These are phyloP conservation scores for Pezicula radicicola DNA, from an alignment of 2,329 filamentous ascomycete species.

Conservation along the genomic window DNA sequence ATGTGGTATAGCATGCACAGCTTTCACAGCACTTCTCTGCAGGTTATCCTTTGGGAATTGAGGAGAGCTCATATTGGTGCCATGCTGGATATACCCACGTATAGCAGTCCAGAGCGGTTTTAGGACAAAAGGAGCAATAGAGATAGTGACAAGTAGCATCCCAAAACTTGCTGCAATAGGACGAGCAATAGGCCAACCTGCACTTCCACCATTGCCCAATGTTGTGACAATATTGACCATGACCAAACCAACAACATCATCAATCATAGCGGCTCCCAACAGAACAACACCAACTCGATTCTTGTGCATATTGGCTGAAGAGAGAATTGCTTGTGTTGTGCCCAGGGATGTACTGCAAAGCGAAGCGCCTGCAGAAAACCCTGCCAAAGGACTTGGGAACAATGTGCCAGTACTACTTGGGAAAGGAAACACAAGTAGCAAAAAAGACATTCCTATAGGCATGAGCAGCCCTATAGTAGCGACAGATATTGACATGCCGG, in stretches of 20 bases:
- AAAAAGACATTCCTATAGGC: slow-evolving; percentile 66
- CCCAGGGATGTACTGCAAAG: slow-evolving; percentile 73
- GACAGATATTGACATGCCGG: slow-evolving; percentile 56
- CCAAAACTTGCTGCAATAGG: slow-evolving; percentile 20
- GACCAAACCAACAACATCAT: slow-evolving; percentile 74
- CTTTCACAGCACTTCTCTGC: not conserved
- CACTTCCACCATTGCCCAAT: slow-evolving; percentile 38
- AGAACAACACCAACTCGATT: slow-evolving; percentile 61
- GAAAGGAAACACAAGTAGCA: slow-evolving; percentile 18
- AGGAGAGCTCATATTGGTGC: not conserved
- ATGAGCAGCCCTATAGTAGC: slow-evolving; percentile 62
- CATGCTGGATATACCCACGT: not conserved
- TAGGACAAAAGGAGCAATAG: slow-evolving; percentile 8
- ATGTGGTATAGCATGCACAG: slow-evolving; percentile 6
- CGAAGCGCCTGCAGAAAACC: slow-evolving; percentile 71
- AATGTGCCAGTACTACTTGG: slow-evolving; percentile 11
- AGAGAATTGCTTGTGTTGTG: slow-evolving; percentile 64
- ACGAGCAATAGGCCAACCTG: slow-evolving; percentile 13
- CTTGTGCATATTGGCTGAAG: slow-evolving; percentile 53
- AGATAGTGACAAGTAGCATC: slow-evolving; percentile 13
- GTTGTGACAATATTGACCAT: slow-evolving; percentile 75
- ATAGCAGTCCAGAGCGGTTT: slow-evolving; percentile 11
- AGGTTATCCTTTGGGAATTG: not conserved
- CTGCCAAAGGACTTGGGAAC: slow-evolving; percentile 26
- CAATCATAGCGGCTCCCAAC: slow-evolving; percentile 74